Evolutionary conservation across 108 stramenopile species (phyloP), one percentile per base, ranked within the genome.

Genomic region (Asterionellopsis glacialis): DNA sequence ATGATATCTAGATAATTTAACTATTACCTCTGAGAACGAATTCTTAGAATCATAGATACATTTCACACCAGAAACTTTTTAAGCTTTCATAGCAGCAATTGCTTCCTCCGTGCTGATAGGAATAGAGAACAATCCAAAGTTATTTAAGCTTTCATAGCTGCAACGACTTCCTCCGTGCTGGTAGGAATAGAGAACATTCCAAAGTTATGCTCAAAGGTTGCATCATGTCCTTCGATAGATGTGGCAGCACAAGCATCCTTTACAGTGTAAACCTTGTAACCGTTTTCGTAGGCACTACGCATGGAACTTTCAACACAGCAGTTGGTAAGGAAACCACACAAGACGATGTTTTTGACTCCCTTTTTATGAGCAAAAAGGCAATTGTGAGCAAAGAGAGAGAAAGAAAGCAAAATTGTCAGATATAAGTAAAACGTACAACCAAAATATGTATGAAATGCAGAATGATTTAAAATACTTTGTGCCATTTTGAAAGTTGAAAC

Each of bases 251-350:
- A 51, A 52, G 80, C 72, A 74, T 90, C 89, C 65, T 79, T 82
- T 41, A 91, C 66, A 0, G 85, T 87, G 51, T 78, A 79, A 15
- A 84, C 83, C 13, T 72, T 61, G 70, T 80, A 91, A 49, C 89
- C 89, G 27, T 70, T 59, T 65, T 90, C 88, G 62, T 90, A 86
- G 40, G 84, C 88, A 18, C 68, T 72, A 9, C 89, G 78, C 89
- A 87, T 91, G 42, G 84, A 79, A n/a, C 65, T 66, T 64, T 91
- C 85, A 28, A 91, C 81, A 73, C 89, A 91, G 55, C 85, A 87
- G 61, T 91, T 87, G 64, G 89, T 91, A n/a, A 87, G 65, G 53
- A 91, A 84, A n/a, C 89, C 89, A 43, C 63, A 78, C 16, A 91
- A 39, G 11, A 80, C 70, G 11, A 91, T 69, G 57, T 78, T 81